Evolutionary conservation across 2,329 filamentous ascomycete species (phyloP).

Genomic region (Verruconis gallopava): DNA sequence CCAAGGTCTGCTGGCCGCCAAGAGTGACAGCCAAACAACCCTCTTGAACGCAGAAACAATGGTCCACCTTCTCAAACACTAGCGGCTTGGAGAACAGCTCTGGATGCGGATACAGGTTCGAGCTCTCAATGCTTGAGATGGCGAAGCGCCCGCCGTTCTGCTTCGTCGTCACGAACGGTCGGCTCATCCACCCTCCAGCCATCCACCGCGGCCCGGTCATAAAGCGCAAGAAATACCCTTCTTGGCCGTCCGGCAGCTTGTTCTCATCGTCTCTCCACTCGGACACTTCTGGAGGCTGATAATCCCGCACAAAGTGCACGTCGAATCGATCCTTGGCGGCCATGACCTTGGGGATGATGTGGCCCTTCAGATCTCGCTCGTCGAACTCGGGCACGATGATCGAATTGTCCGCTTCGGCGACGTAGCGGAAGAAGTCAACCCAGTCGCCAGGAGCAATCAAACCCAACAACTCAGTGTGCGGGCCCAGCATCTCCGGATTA

Average conservation of each 20-base stretch:
- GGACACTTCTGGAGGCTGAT: conserved; percentile 31
- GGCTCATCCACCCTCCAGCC: conserved; percentile 32
- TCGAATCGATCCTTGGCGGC: conserved; percentile 43
- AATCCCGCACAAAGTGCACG: conserved; percentile 39
- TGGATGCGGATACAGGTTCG: conserved; percentile 23
- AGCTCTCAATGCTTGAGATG: conserved; percentile 39
- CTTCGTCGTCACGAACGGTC: conserved; percentile 36
- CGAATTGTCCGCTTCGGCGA: conserved; percentile 40
- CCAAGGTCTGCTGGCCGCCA: conserved; percentile 20
- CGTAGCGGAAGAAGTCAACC: conserved; percentile 48
- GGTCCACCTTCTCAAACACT: conserved; percentile 36
- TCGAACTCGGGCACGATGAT: conserved; percentile 39
- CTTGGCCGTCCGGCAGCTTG: conserved; percentile 23
- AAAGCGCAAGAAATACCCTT: conserved; percentile 39
- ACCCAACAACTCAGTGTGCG: conserved; percentile 41
- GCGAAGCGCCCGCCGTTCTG: conserved; percentile 38
- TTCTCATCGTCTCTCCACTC: conserved; percentile 32
- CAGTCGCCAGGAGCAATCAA: conserved; percentile 45
- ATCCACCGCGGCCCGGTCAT: conserved; percentile 37
- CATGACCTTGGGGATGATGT: conserved; percentile 43
- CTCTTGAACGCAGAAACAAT: conserved; percentile 39
- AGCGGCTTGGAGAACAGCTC: conserved; percentile 25
- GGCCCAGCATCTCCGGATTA: conserved; percentile 41
- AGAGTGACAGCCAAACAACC: conserved; percentile 32
- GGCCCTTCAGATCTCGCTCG: conserved; percentile 36